A percentile compares a stretch with the other conserved stretches of the same genome.
phyloP scores from a whole-genome alignment of 371 early-diverging fungal species.

The Mucor lusitanicus region DNA sequence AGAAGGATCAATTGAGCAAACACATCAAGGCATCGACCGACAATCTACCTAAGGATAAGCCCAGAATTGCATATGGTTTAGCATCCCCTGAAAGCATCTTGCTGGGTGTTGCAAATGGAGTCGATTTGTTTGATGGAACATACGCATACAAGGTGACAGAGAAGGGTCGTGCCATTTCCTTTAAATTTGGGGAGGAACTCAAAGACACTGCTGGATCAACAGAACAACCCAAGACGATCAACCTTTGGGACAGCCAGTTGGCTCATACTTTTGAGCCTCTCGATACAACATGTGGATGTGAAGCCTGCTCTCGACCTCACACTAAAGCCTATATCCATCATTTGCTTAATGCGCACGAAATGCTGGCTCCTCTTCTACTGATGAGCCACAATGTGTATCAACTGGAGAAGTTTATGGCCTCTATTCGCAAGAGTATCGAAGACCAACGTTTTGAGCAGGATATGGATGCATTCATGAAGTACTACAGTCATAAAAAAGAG shows the following conservation, averaged over 20 bases:
- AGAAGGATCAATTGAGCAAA: slow-evolving; percentile 11
- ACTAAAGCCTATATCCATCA: slow-evolving; percentile 80
- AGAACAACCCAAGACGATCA: slow-evolving; percentile 40
- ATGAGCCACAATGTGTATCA: slow-evolving; percentile 78
- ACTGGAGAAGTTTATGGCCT: slow-evolving; percentile 62
- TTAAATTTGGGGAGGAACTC: slow-evolving; percentile 36
- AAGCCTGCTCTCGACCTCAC: slow-evolving; percentile 67
- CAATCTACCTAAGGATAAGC: slow-evolving; percentile 46
- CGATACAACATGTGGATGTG: slow-evolving; percentile 63
- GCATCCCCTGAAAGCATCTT: slow-evolving; percentile 61
- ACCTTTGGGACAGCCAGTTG: slow-evolving; percentile 55
- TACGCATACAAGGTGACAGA: slow-evolving; percentile 50
- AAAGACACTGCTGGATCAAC: background rate
- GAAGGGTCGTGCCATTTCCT: slow-evolving; percentile 43
- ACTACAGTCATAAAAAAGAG: slow-evolving; percentile 40
- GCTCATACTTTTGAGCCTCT: slow-evolving; percentile 64
- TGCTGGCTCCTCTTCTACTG: slow-evolving; percentile 76
- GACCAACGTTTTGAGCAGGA: slow-evolving; percentile 53
- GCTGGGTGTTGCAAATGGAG: slow-evolving; percentile 60
- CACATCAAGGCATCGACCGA: slow-evolving; percentile 38
- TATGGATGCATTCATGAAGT: slow-evolving; percentile 43
- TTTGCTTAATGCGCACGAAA: slow-evolving; percentile 74
- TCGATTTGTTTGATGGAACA: slow-evolving; percentile 76
- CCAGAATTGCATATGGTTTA: slow-evolving; percentile 50
- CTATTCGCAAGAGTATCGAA: slow-evolving; percentile 62